Conservation (phyloP, 352 stramenopile species). For the Pythium dissotocum region DNA sequence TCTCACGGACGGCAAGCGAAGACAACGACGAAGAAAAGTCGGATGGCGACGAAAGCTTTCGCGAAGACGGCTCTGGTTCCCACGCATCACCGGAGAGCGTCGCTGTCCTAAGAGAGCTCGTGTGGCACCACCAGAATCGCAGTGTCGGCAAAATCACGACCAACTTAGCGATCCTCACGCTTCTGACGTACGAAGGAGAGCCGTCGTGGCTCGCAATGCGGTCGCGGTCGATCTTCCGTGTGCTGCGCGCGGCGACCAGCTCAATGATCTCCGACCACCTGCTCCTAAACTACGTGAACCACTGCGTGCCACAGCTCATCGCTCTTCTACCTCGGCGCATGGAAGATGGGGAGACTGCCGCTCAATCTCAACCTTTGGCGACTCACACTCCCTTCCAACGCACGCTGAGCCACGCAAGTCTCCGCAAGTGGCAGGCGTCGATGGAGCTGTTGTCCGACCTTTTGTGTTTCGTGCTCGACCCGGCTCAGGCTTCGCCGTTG, state of each 20-base stretch:
- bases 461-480: slow-evolving; percentile 8
- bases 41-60: not conserved
- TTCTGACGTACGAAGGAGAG: slow-evolving; percentile 9
- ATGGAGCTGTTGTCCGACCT: slow-evolving; percentile 12
- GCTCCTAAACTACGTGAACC: slow-evolving; percentile 24
- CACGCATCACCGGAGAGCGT: not conserved
- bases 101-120: not conserved
- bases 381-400: not conserved
- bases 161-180: slow-evolving; percentile 14
- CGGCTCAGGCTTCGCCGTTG: not conserved
- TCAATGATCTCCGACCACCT: slow-evolving; percentile 1
- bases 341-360: not conserved
- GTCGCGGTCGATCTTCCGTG: not conserved
- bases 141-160: slow-evolving; percentile 12
- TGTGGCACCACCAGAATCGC: slow-evolving; percentile 24
- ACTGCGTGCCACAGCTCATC: slow-evolving; percentile 24
- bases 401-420: not conserved
- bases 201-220: slow-evolving; percentile 2
- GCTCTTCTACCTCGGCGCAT: not conserved
- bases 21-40: not conserved
- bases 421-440: not conserved
- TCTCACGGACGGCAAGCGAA: not conserved
- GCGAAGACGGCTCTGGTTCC: not conserved
- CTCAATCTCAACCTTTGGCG: not conserved
- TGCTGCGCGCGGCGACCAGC: not conserved